phyloP scores from a whole-genome alignment of 2,329 filamentous ascomycete species.

The Incumbomyces delicatus region DNA sequence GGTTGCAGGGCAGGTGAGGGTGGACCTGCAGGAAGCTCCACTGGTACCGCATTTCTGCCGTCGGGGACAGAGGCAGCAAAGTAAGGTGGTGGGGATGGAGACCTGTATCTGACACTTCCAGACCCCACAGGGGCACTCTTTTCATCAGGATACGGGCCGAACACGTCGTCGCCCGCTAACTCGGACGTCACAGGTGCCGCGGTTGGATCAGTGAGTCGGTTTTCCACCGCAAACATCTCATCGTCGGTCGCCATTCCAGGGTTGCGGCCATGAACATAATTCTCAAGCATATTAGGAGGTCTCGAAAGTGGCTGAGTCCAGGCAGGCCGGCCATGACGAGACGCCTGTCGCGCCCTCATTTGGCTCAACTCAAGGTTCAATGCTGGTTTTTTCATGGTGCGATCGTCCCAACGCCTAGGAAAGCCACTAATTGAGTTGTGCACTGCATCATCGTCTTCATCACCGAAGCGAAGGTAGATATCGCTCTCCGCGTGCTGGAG shows the following conservation, averaged over 20 bases:
- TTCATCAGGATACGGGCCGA: too few species aligned
- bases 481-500: not conserved
- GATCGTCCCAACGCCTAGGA: not conserved
- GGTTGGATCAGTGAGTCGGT: not conserved
- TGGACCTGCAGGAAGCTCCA: too few species aligned
- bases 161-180: too few species aligned
- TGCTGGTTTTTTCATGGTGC: not conserved
- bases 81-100: too few species aligned
- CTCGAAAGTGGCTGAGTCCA: not conserved
- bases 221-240: not conserved
- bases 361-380: not conserved
- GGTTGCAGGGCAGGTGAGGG: too few species aligned
- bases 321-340: not conserved
- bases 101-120: too few species aligned
- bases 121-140: too few species aligned
- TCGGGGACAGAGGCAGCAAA: too few species aligned
- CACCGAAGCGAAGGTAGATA: not conserved
- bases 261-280: not conserved
- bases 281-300: not conserved
- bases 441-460: not conserved
- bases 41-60: too few species aligned
- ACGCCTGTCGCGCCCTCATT: not conserved
- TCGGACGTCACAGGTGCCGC: not conserved
- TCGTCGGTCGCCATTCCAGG: not conserved
- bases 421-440: not conserved